Percentiles rank a stretch among this genome's conserved stretches.
phyloP scores from a whole-genome alignment of 768 basidiomycete species.

The Termitomyces sp. region DNA sequence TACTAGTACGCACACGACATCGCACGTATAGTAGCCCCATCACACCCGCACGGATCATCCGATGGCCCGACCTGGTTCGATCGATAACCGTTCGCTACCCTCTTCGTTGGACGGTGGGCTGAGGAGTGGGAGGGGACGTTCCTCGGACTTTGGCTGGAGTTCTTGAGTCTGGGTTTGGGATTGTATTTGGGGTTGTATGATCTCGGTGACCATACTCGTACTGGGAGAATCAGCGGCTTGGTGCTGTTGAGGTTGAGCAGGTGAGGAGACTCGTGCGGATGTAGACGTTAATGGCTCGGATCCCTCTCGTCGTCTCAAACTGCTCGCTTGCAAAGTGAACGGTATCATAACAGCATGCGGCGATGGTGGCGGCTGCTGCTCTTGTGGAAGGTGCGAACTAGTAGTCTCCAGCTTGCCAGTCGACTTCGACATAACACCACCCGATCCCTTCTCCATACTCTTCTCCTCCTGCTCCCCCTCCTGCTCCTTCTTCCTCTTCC shows the following conservation, averaged over 20 bases:
- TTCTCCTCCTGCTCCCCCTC: neutral
- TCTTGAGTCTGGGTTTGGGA: neutral
- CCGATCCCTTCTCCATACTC: neutral
- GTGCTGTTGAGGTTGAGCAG: neutral
- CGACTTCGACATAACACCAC: neutral
- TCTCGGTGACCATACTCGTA: neutral
- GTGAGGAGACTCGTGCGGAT: neutral
- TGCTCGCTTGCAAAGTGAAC: neutral
- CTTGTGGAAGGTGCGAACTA: neutral
- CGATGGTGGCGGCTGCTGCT: neutral
- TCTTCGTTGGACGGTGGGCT: no score
- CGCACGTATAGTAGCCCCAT: constrained; percentile 37
- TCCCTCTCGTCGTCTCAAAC: neutral
- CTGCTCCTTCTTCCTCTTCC: neutral
- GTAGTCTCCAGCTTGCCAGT: neutral
- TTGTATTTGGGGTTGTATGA: neutral
- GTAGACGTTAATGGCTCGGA: neutral
- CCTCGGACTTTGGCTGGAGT: neutral
- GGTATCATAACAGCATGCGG: neutral
- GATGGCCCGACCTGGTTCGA: constrained; percentile 32
- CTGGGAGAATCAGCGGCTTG: neutral
- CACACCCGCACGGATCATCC: constrained; percentile 24
- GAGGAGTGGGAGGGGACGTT: neutral
- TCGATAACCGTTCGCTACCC: neutral
- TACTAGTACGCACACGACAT: constrained; percentile 43